Evolutionary conservation across 345 rosid species (phyloP).

Genomic region (Gossypioides kirkii): DNA sequence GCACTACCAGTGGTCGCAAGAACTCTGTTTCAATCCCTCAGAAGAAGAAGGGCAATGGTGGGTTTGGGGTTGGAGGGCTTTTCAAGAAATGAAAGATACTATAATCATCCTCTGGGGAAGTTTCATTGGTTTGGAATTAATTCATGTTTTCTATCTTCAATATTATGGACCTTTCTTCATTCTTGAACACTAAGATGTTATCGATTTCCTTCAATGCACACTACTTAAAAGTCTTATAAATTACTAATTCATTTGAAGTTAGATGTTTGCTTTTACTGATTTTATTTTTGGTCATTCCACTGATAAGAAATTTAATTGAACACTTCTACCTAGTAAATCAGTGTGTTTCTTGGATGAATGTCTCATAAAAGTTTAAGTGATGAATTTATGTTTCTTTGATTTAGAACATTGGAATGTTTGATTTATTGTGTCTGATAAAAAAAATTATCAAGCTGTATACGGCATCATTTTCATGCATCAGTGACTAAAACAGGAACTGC

Average conservation of each 20-base stretch:
- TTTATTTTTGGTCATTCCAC: neutral
- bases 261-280: neutral
- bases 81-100: constrained; percentile 40
- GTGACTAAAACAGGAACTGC: neutral
- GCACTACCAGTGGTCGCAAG: constrained; percentile 32
- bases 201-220: constrained; percentile 7
- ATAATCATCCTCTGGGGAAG: neutral
- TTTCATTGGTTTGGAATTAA: neutral
- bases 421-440: neutral
- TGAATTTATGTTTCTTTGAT: too few species aligned
- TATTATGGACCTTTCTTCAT: constrained; percentile 10
- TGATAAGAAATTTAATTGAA: too few species aligned
- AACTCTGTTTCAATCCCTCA: constrained; percentile 39
- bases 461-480: neutral
- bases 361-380: too few species aligned
- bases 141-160: neutral
- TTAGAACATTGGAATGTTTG: neutral
- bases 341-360: too few species aligned
- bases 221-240: neutral
- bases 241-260: neutral
- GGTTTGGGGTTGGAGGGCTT: constrained; percentile 37
- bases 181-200: constrained; percentile 19
- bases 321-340: too few species aligned
- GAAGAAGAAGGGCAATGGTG: constrained; percentile 42
- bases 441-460: neutral